Evolutionary conservation across 202 grass and related monocot species (phyloP), one percentile per base, ranked within the genome.

Genomic region (Zizania palustris): DNA sequence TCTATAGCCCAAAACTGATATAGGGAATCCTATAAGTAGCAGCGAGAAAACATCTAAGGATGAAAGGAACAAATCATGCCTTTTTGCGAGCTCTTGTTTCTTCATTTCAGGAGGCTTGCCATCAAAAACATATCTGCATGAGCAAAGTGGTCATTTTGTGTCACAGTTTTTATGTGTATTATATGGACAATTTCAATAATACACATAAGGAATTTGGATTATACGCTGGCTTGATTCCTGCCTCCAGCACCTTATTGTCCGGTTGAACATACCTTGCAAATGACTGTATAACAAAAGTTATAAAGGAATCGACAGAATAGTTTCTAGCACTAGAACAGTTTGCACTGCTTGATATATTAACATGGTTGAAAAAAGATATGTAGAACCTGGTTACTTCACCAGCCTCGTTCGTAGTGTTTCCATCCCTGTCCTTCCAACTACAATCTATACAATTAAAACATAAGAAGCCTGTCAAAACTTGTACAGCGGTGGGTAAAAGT

Each of bases 141-240:
- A 82, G 51, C 8, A 85, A 66, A 49, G n/a, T 61, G 57, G 16
- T 65, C 7, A 45, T 3, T 64, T 37, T 48, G 38, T 0, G 36
- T 9, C 48, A 72, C n/a, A 51, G 20, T 36, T 15, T 15, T 64
- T 45, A 69, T 12, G 38, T 16, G 13, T 21, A 63, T 33, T 5
- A 6, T 41, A 77, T 57, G n/a, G 22, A 46, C 65, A 20, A 33
- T 15, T 71, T 48, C 3, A n/a, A 36, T 70, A 48, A 72, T 6
- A 57, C 19, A 80, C 63, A 61, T 73, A 74, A 80, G 67, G 73
- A 71, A 60, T 40, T 61, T 38, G 19, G 53, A 67, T 58, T 87
- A n/a, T 97, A 97, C 91, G 90, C 85, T 76, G 95, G 95, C 65
- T 98, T 98, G 66, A 98, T 95, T 73, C 95, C 95, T 16, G 95